Evolutionary conservation across 306 rosid species (phyloP).

Genomic region (Lotus japonicus): DNA sequence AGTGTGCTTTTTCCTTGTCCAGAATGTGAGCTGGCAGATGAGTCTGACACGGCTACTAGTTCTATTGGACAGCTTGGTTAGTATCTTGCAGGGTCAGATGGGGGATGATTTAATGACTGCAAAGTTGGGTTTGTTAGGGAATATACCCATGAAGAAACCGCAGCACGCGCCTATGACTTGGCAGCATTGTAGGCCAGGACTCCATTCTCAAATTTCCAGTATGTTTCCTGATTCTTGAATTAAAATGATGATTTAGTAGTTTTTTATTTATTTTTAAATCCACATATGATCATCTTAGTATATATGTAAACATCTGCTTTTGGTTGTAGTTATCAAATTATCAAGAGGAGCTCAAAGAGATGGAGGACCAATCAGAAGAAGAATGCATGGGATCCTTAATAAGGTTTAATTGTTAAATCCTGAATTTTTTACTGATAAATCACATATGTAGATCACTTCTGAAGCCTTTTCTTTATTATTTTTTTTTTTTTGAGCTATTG

Average conservation of each 20-base stretch:
- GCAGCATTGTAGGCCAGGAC: conserved; percentile 84
- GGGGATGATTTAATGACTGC: not conserved
- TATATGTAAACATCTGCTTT: not conserved
- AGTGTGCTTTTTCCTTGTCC: not conserved
- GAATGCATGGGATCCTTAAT: conserved; percentile 79
- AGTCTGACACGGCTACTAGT: not conserved
- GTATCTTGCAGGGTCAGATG: not conserved
- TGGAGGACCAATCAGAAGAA: conserved; percentile 71
- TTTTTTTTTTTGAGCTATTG: too few relatives aligned
- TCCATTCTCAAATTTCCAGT: conserved; percentile 79
- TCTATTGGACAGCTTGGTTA: too few relatives aligned
- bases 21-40: conserved; percentile 10
- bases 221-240: not conserved
- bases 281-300: not conserved
- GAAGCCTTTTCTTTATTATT: too few relatives aligned
- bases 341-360: conserved; percentile 53
- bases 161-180: conserved; percentile 90
- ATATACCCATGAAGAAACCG: conserved; percentile 74
- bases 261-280: too few relatives aligned
- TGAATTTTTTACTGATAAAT: too few relatives aligned
- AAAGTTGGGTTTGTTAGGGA: conserved; percentile 51
- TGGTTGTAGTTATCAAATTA: conserved; percentile 44
- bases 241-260: not conserved
- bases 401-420: conserved; percentile 29
- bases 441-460: too few relatives aligned